Conservation (phyloP, 306 rosid species). For the Acmispon strigosus region DNA sequence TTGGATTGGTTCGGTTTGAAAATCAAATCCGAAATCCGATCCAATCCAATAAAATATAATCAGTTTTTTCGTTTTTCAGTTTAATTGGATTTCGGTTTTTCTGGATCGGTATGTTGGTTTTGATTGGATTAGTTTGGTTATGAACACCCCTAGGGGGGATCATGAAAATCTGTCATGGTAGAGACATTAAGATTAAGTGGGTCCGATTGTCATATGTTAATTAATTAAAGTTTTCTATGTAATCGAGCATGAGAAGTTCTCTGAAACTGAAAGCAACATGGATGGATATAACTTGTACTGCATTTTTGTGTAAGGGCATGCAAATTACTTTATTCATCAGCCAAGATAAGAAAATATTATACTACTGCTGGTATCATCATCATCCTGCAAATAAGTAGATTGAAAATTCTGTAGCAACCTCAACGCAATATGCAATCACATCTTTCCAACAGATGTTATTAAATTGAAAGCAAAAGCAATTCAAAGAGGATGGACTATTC, state of each 20-base stretch:
- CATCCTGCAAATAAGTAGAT: background rate
- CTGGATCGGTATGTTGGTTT: too few relatives aligned
- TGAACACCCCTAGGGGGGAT: background rate
- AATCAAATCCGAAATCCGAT: too few relatives aligned
- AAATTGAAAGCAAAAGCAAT: background rate
- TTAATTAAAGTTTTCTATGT: background rate
- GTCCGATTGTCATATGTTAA: background rate
- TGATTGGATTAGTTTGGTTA: too few relatives aligned
- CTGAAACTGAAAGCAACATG: background rate
- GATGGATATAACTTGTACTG: background rate
- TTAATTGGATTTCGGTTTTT: too few relatives aligned
- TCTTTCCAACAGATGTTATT: background rate
- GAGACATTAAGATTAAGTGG: background rate
- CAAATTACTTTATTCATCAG: background rate
- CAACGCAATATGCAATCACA: background rate
- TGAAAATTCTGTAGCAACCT: constrained; percentile 4
- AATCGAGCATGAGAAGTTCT: background rate
- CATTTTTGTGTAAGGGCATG: background rate
- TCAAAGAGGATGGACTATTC: background rate
- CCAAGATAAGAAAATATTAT: background rate
- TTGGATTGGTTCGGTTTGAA: too few relatives aligned
- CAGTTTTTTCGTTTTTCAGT: too few relatives aligned
- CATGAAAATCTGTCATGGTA: background rate
- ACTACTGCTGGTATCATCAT: background rate
- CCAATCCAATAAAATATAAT: too few relatives aligned